Base-by-base conservation (phyloP, 1,284 basidiomycete genomes). In the Megacollybia platyphylla region DNA sequence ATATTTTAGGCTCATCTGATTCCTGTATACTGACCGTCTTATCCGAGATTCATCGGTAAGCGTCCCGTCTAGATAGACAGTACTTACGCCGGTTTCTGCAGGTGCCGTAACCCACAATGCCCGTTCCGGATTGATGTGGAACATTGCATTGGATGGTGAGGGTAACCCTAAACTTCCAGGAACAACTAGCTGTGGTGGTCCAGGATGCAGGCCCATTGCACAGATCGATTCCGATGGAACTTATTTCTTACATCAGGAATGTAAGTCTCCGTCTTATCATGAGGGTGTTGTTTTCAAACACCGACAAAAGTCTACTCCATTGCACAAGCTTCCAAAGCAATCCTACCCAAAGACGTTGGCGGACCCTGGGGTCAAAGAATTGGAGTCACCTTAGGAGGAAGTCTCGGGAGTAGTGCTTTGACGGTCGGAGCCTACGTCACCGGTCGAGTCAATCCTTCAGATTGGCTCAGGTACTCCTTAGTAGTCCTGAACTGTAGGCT, bases 281-380 rank as follows among this genome's bases (percentile, higher is more conserved):
- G 4, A 4, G 5, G 18, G 3, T 24, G 10, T 10, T 8, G 13
- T n/a, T 10, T 10, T 13, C 10, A 3, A 5, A 37, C 20, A n/a
- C 9, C 10, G 11, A n/a, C 11, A 15, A 18, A 10, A 37, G 11
- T 68, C 55, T 76, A 72, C 40, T 52, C 65, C 1, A 70, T 76
- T 60, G 71, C 69, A 6, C 74, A 77, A 40, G 69, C 71, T 0
- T 68, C 68, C 24, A 71, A 72, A 49, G 75, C 71, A 1, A 67
- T 75, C 48, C 52, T 72, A 5, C 74, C 73, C 1, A 60, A 65
- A 24, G 75, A 77, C 42, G 44, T 49, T 2, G 67, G 65, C 1
- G 75, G 75, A 4, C 71, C 72, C 0, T 72, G 59, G 53, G 75
- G 67, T 7, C 60, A 68, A 45, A 65, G 75, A 6, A 69, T 77